Base-by-base conservation (phyloP, 2,329 filamentous ascomycete species). In the Colletotrichum sp. region DNA sequence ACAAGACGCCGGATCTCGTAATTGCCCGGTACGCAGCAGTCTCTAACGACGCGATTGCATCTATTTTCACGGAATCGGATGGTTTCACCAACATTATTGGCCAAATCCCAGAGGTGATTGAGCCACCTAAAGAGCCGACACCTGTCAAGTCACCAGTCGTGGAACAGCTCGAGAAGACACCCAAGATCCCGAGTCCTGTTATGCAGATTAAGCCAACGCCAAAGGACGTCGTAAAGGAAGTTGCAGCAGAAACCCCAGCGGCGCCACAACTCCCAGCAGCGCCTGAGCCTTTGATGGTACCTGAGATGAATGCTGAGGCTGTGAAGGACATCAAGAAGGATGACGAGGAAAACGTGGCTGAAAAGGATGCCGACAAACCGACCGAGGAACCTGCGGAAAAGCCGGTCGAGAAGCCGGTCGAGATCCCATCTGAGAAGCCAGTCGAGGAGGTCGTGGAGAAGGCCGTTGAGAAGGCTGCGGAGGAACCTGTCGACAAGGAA, bases 1-100 rank as follows among this genome's bases (percentile, higher is more conserved):
- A 87, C 74, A 76, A 81, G 76, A 72, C 88, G 75, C 80, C 86
- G 60, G 83, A 85, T 18, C 83, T 86, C 58, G 85, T 88, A 3
- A 83, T 90, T 15, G 81, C 84, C 30, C 87, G 87, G 4, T 90
- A 89, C 76, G 87, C 87, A 4, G 82, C 86, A 9, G 79, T 89
- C 22, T 87, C 89, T 1, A 85, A 91, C 62, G 87, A 89, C 52
- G 87, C 88, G 7, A 84, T 89, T 81, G 84, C 86, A 7, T 85
- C 85, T 69, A 84, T 91, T 66, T 79, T 89, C 10, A 85, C 84
- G 4, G 87, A 90, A 66, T 78, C 83, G 3, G 87, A 89, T 66
- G 84, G 83, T 6, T 76, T 91, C 36, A 75, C 81, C 16, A 83
- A 86, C 22, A 85, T 89, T 81, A 79, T 90, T 9, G 86, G 87